A percentile compares a stretch with the other conserved stretches of the same genome.
phyloP scores from a whole-genome alignment of 805 yeast genomes.

The Metschnikowia gruessii region DNA sequence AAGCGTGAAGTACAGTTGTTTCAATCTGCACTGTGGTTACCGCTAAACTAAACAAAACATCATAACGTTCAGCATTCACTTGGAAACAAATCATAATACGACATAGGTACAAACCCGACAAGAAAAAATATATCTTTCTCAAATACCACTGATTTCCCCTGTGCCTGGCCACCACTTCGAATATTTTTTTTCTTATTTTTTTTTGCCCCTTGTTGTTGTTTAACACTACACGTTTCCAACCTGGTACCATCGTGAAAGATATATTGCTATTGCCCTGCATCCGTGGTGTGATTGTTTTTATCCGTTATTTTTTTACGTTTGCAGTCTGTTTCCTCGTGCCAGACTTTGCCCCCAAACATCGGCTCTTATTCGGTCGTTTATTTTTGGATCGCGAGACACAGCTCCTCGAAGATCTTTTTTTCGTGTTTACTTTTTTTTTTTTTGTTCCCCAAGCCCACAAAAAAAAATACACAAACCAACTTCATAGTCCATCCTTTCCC shows the following conservation, averaged over 20 bases:
- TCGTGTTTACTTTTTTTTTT: slow-evolving; percentile 2
- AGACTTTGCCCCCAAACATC: background rate
- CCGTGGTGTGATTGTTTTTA: background rate
- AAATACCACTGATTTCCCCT: background rate
- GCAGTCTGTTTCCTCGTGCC: background rate
- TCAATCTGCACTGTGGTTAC: slow-evolving; percentile 8
- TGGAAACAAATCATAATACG: background rate
- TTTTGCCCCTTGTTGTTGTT: background rate
- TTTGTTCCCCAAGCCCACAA: background rate
- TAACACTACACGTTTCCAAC: background rate
- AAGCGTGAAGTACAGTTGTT: background rate
- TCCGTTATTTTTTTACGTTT: background rate
- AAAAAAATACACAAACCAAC: background rate
- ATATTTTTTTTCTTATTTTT: background rate
- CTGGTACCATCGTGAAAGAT: background rate
- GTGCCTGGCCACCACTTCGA: background rate
- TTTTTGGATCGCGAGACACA: slow-evolving; percentile 2
- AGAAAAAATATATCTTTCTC: background rate
- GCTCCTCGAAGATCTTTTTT: background rate
- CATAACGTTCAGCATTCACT: background rate
- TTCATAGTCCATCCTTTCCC: background rate
- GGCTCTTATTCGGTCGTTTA: background rate
- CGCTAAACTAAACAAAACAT: background rate
- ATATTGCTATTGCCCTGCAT: background rate
- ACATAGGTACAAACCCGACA: background rate